These are phyloP conservation scores for Saccharomycopsis olivae DNA, from an alignment of 805 yeast genomes.

Conservation along the genomic window DNA sequence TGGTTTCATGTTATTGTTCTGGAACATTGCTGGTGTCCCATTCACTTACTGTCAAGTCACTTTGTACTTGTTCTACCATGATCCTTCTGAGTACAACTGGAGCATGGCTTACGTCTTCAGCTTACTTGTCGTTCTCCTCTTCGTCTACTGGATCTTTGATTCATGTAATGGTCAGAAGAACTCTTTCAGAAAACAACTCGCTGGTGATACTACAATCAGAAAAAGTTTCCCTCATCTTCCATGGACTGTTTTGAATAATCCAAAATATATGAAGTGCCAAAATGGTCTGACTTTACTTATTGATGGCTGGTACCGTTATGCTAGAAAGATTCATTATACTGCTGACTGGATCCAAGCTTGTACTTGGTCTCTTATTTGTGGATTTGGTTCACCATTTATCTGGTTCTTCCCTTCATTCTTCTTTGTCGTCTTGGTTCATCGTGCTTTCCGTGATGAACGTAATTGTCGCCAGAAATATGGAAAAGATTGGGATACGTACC, in stretches of 20 bases:
- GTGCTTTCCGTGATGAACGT: constrained; percentile 78
- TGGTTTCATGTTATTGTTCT: constrained; percentile 97
- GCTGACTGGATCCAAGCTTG: constrained; percentile 85
- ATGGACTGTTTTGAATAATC: constrained; percentile 69
- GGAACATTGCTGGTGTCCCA: constrained; percentile 99
- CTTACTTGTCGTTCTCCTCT: constrained; percentile 45
- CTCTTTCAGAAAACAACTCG: constrained; percentile 71
- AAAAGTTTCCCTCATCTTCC: constrained; percentile 93
- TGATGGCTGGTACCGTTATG: constrained; percentile 92
- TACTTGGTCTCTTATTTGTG: constrained; percentile 89
- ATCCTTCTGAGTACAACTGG: constrained; percentile 77
- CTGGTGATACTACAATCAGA: constrained; percentile 69
- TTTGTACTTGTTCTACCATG: constrained; percentile 68
- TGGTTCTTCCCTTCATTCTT: constrained; percentile 95
- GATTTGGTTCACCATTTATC: constrained; percentile 79
- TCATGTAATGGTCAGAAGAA: constrained; percentile 94
- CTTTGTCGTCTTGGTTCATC: constrained; percentile 76
- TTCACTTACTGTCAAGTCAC: constrained; percentile 95
- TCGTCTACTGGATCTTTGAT: constrained; percentile 87
- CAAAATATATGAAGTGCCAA: constrained; percentile 73
- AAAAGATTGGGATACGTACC: constrained; percentile 83
- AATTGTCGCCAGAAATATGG: constrained; percentile 87
- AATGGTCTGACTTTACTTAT: constrained; percentile 77
- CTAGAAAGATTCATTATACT: constrained; percentile 91
- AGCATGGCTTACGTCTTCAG: constrained; percentile 47